Conservation (phyloP, 495 filamentous ascomycete species). For the Hypoxylon lienhwacheense region DNA sequence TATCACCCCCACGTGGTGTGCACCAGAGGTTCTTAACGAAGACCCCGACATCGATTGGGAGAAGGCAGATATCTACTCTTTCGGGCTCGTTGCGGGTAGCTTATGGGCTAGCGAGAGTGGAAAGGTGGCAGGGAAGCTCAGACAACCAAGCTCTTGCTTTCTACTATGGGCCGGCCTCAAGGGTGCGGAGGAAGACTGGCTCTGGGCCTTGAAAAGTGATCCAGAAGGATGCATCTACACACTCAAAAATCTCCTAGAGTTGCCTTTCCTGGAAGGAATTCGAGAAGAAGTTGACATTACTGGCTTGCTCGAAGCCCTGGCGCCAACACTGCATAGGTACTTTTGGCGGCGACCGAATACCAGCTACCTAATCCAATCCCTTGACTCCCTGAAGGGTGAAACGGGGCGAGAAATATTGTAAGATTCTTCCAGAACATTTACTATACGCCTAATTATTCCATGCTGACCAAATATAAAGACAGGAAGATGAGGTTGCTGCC, state of each 20-base stretch:
- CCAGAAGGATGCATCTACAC: too few species aligned
- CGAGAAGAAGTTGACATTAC: not conserved
- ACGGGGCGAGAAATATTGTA: not conserved
- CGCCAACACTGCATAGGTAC: not conserved
- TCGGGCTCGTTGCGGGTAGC: not conserved
- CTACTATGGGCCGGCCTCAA: not conserved
- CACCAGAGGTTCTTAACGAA: not conserved
- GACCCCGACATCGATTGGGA: constrained; percentile 1
- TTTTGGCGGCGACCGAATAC: not conserved
- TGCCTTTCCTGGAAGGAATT: too few species aligned
- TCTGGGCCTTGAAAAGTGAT: not conserved
- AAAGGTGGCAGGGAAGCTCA: not conserved
- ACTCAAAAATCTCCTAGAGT: too few species aligned
- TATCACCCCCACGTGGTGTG: not conserved
- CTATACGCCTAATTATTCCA: too few species aligned
- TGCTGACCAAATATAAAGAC: not conserved
- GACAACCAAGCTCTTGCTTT: not conserved
- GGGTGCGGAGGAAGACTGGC: not conserved
- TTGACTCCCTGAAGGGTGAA: not conserved
- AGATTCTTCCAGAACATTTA: too few species aligned
- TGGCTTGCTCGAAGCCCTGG: not conserved
- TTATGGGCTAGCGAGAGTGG: not conserved
- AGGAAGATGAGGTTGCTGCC: too few species aligned
- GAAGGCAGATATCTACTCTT: not conserved
- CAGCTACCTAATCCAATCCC: not conserved